Conservation (phyloP, 306 rosid species). For the Begonia fuchsioides region DNA sequence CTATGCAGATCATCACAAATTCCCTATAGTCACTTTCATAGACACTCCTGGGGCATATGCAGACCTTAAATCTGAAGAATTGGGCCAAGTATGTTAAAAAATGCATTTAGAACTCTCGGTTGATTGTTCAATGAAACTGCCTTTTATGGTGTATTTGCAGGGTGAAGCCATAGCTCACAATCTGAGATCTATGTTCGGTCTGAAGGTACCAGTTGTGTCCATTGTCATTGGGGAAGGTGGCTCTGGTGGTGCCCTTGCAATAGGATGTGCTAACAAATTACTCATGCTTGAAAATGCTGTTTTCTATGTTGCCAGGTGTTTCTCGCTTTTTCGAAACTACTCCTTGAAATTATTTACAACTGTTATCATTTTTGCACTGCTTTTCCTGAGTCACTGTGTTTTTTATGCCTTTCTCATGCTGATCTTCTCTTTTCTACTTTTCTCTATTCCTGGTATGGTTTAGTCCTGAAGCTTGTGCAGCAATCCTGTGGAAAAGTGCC, state of each 20-base stretch:
- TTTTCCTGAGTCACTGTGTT: not conserved
- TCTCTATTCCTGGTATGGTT: constrained; percentile 22
- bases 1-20: constrained; percentile 85
- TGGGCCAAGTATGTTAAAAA: constrained; percentile 57
- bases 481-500: constrained; percentile 85
- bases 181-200: constrained; percentile 82
- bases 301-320: constrained; percentile 95
- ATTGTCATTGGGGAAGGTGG: constrained; percentile 99
- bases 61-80: constrained; percentile 83
- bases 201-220: constrained; percentile 80
- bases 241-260: constrained; percentile 99
- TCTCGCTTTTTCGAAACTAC: no score
- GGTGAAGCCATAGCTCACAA: constrained; percentile 98
- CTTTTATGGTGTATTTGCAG: constrained; percentile 33
- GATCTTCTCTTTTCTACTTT: constrained; percentile 17
- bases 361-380: not conserved
- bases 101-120: constrained; percentile 6
- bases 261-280: constrained; percentile 88
- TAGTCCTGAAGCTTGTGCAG: constrained; percentile 98
- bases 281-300: constrained; percentile 97
- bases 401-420: constrained; percentile 2
- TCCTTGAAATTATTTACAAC: no score
- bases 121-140: constrained; percentile 9
- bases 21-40: constrained; percentile 79
- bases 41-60: constrained; percentile 98